Percentiles rank a stretch among this genome's conserved stretches.
phyloP scores from a whole-genome alignment of 257 asterid genomes.

The Solanum sitiens region DNA sequence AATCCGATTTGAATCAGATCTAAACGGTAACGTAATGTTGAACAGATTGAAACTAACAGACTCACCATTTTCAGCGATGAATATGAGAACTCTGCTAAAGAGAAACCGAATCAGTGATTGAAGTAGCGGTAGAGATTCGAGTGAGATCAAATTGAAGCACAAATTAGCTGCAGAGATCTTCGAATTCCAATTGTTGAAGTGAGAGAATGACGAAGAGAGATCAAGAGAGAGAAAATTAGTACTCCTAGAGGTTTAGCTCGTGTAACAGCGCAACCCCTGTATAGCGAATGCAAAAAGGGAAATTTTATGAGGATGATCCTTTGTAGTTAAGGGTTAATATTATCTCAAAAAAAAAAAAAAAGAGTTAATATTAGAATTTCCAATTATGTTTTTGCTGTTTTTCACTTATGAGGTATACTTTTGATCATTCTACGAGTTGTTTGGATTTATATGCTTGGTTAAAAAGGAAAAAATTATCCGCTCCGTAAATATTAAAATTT shows the following conservation, averaged over 20 bases:
- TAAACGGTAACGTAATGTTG: background rate
- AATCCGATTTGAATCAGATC: slow-evolving; percentile 1
- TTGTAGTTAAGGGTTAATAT: background rate
- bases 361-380: background rate
- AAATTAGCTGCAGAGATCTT: background rate
- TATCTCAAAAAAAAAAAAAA: too few relatives aligned
- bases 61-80: slow-evolving; percentile 16
- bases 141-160: slow-evolving; percentile 5
- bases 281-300: background rate
- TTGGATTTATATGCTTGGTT: background rate
- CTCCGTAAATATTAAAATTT: too few relatives aligned
- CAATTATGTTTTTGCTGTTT: background rate
- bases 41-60: background rate
- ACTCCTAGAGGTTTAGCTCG: slow-evolving; percentile 14
- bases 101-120: background rate
- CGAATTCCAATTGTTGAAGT: background rate
- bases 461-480: too few relatives aligned
- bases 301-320: background rate
- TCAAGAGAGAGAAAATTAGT: slow-evolving; percentile 15
- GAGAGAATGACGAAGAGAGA: background rate
- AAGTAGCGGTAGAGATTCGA: slow-evolving; percentile 15
- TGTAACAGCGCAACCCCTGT: slow-evolving; percentile 12
- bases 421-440: background rate
- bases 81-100: background rate
- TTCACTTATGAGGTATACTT: background rate